Percentiles rank a stretch among this genome's conserved stretches.
Conservation (phyloP, 2,329 filamentous ascomycete genomes). For the Xylariaceae sp. region DNA sequence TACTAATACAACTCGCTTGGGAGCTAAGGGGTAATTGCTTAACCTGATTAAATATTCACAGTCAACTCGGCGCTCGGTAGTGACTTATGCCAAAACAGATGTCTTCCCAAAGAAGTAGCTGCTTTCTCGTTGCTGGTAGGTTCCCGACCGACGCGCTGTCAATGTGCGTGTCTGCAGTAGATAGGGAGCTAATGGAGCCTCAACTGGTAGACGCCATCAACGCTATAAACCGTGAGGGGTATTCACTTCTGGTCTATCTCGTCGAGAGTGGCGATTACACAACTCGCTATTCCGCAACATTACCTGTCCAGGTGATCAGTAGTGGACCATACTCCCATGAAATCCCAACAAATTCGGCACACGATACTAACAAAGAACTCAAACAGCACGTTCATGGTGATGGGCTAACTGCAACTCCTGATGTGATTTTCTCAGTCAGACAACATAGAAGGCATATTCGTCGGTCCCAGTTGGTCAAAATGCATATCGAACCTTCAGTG, state of each 20-base stretch:
- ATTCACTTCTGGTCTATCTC: slow-evolving; percentile 47
- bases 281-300: slow-evolving; percentile 43
- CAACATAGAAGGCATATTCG: slow-evolving; percentile 25
- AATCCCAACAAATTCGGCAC: not conserved
- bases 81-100: not conserved
- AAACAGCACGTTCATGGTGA: slow-evolving; percentile 26
- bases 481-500: slow-evolving; percentile 44
- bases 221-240: slow-evolving; percentile 50
- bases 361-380: not conserved
- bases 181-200: slow-evolving; percentile 52
- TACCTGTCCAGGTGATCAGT: slow-evolving; percentile 4
- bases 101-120: not conserved
- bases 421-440: not conserved
- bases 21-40: slow-evolving; percentile 37
- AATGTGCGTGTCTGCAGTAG: slow-evolving; percentile 52
- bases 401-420: not conserved
- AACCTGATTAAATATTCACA: not conserved
- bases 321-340: slow-evolving; percentile 4
- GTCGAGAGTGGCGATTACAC: slow-evolving; percentile 47
- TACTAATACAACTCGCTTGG: slow-evolving; percentile 32
- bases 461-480: slow-evolving; percentile 35
- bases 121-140: too few species aligned
- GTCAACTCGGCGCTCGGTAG: not conserved
- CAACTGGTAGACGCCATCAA: slow-evolving; percentile 44
- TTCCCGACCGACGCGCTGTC: slow-evolving; percentile 51